These are phyloP conservation scores for Didymella glomerata DNA, from an alignment of 2,329 filamentous ascomycete genomes.

Conservation along the genomic window DNA sequence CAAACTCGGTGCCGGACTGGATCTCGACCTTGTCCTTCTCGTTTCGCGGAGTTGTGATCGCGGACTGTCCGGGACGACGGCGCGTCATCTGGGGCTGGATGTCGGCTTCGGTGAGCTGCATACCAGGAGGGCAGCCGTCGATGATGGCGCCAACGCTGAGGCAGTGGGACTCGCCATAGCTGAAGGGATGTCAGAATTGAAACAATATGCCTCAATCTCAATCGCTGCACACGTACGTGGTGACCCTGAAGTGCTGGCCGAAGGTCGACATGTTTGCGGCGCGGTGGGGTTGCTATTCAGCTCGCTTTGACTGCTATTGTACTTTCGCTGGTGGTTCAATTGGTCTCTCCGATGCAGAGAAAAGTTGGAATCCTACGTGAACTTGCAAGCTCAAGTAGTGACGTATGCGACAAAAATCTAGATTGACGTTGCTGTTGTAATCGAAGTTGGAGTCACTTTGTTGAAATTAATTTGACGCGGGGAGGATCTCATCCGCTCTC, in stretches of 20 bases:
- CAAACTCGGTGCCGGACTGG: conserved; percentile 90
- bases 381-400: conserved; percentile 4
- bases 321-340: conserved; percentile 9
- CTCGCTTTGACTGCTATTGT: conserved; percentile 7
- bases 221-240: conserved; percentile 68
- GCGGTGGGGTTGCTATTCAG: conserved; percentile 17
- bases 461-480: conserved; percentile 36
- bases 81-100: conserved; percentile 96
- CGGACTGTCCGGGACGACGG: conserved; percentile 85
- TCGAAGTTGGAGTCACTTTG: conserved; percentile 32
- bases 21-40: conserved; percentile 93
- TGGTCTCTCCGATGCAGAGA: background rate
- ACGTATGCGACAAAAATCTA: conserved; percentile 13
- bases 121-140: conserved; percentile 88
- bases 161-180: conserved; percentile 89
- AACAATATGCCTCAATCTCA: background rate
- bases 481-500: conserved; percentile 26
- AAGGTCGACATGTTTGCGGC: conserved; percentile 71
- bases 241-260: conserved; percentile 81
- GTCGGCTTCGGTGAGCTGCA: conserved; percentile 82
- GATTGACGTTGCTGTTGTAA: conserved; percentile 24
- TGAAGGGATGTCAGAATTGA: conserved; percentile 41
- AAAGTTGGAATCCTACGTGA: background rate
- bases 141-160: conserved; percentile 93
- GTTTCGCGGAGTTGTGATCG: conserved; percentile 89